Base-by-base conservation (phyloP, 768 basidiomycete species). In the Lactarius hengduanensis region DNA sequence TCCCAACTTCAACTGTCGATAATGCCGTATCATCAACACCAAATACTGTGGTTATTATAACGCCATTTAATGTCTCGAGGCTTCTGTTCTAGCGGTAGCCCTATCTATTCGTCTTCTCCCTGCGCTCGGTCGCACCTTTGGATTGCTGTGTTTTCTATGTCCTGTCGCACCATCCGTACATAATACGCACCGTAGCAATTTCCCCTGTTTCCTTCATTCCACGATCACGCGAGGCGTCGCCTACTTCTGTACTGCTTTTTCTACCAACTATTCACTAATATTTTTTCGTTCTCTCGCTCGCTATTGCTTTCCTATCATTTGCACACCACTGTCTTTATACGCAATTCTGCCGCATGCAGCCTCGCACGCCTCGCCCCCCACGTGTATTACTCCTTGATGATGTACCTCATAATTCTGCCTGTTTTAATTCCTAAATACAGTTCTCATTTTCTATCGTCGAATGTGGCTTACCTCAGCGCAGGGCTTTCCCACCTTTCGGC, bases 321-420 rank as follows among this genome's bases (percentile, higher is more conserved):
- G 66, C 66, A 59, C 66, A 32, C 20, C 62, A 60, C 66, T 67
- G 66, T 67, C 66, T 67, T 56, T 67, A 56, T 67, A 67, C 43
- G 28, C 66, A 67, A 53, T 54, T 43, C 55, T 41, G 59, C 32
- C 55, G 22, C 26, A 28, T 55, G 62, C 66, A 67, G 62, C 58
- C 43, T 26, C 58, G 57, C 50, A 59, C 66, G 66, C 62, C 66
- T 67, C 66, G 61, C 50, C 22, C 34, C 34, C 54, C 66, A 67
- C 62, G 62, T 67, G 66, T 67, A 67, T 67, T 63, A 59, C 53
- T 59, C 66, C 32, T 62, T 55, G 66, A 61, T 57, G 65, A 67
- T 67, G 66, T 67, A 67, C 62, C 45, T 59, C 66, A 45, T 67
- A 67, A 55, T 60, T 53, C 62, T 13, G n/a, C 34, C 36, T 59